Evolutionary conservation across 1,284 basidiomycete genomes (phyloP).

Genomic region (Entoloma clypeatum): DNA sequence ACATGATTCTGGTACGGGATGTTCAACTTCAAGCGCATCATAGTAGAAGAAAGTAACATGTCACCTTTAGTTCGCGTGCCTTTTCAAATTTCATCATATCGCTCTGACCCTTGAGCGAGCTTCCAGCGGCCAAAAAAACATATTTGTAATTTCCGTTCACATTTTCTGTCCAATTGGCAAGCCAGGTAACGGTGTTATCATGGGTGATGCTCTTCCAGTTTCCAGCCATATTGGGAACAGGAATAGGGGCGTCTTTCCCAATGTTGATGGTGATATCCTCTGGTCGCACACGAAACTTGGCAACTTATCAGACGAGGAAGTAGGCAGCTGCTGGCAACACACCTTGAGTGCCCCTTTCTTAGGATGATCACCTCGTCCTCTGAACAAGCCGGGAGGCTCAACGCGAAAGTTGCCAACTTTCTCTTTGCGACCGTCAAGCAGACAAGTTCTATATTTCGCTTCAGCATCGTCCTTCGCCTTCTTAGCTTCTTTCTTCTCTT

Average conservation of each 20-base stretch:
- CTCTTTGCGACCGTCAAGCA: slow-evolving; percentile 94
- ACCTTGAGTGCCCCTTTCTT: slow-evolving; percentile 97
- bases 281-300: slow-evolving; percentile 78
- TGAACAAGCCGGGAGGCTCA: slow-evolving; percentile 96
- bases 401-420: slow-evolving; percentile 98
- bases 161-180: slow-evolving; percentile 97
- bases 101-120: slow-evolving; percentile 93
- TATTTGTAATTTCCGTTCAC: slow-evolving; percentile 93
- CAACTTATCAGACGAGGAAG: slow-evolving; percentile 4
- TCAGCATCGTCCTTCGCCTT: slow-evolving; percentile 83
- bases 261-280: slow-evolving; percentile 97
- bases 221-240: slow-evolving; percentile 84
- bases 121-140: slow-evolving; percentile 92
- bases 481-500: slow-evolving; percentile 89
- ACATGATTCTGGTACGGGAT: slow-evolving; percentile 68
- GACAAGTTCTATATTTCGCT: slow-evolving; percentile 79
- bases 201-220: slow-evolving; percentile 85
- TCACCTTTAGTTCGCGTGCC: slow-evolving; percentile 88
- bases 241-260: slow-evolving; percentile 67
- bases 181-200: slow-evolving; percentile 95
- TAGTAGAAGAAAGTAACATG: slow-evolving; percentile 17
- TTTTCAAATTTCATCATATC: slow-evolving; percentile 97
- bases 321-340: slow-evolving; percentile 16
- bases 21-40: background rate
- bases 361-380: slow-evolving; percentile 97